These are phyloP conservation scores for Mycena maculata DNA, from an alignment of 768 basidiomycete species.

Conservation along the genomic window DNA sequence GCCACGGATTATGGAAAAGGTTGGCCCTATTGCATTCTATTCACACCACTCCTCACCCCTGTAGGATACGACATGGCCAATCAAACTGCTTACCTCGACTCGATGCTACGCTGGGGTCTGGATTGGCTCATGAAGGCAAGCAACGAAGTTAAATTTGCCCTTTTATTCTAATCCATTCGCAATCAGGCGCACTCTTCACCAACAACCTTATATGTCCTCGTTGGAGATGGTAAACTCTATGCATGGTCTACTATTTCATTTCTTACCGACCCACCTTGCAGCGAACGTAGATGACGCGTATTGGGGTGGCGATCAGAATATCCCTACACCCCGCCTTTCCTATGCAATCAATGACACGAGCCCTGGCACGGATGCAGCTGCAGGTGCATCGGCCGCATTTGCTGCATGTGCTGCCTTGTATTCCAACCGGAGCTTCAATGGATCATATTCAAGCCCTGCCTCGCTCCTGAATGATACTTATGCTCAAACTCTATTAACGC, in stretches of 20 bases:
- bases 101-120: slow-evolving; percentile 89
- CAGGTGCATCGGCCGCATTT: slow-evolving; percentile 87
- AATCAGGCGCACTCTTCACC: slow-evolving; percentile 81
- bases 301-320: slow-evolving; percentile 88
- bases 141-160: background rate
- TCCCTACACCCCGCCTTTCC: slow-evolving; percentile 79
- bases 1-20: slow-evolving; percentile 87
- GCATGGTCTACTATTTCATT: background rate
- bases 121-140: slow-evolving; percentile 91
- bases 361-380: slow-evolving; percentile 92
- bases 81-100: slow-evolving; percentile 92
- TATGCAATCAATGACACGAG: slow-evolving; percentile 83
- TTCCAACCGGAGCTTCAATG: slow-evolving; percentile 65
- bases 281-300: slow-evolving; percentile 78
- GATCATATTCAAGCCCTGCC: slow-evolving; percentile 67
- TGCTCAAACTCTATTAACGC: slow-evolving; percentile 72
- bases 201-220: slow-evolving; percentile 80
- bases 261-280: slow-evolving; percentile 37
- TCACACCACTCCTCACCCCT: slow-evolving; percentile 4
- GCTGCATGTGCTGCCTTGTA: slow-evolving; percentile 89
- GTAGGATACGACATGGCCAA: slow-evolving; percentile 85
- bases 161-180: background rate
- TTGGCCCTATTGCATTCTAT: slow-evolving; percentile 35
- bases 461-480: slow-evolving; percentile 81
- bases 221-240: slow-evolving; percentile 67